Evolutionary conservation across 352 stramenopile genomes (phyloP), one percentile per base, ranked within the genome.

Genomic region (Globisporangium alternatum): DNA sequence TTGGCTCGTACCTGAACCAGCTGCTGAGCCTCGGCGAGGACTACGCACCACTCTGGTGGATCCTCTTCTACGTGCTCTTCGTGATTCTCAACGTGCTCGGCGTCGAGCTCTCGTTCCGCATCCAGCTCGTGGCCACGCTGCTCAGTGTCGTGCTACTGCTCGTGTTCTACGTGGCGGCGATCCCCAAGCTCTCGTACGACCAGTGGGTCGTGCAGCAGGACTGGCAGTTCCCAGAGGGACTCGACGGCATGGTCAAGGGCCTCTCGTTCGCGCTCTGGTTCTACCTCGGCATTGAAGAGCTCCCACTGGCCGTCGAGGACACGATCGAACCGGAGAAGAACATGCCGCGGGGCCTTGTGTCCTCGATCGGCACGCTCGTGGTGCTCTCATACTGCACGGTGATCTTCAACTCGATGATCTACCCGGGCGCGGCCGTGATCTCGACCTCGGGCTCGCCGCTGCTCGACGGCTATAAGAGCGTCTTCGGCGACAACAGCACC

Each of bases 191-290:
- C 45, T 83, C 72, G 62, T 90, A 88, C 70, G 71, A 71, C 22
- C 55, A 82, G 30, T 90, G 76, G 74, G 74, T 90, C 8, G 56
- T 64, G 2, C 51, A 70, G 22, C 62, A 71, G 43, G 31, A 88
- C 65, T 83, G 70, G 79, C 52, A 89, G 55, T 90, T 74, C 56
- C 56, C 56, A 0, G 62, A 39, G 30, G 81, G 81, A 8, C 78
- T 71, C 64, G 72, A 84, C 17, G 80, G 79, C 13, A 71, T 78
- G 19, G 56, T 88, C 6, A 72, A 87, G 53, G 81, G 81, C 0
- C 76, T 86, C 44, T 89, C 81, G 10, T 90, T 90, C 52, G 65
- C 79, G 33, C 68, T 90, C 59, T 90, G 81, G 81, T 90, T 90
- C 63, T 90, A 83, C 62, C 49, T 90, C 12, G 81, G 79, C 7